Evolutionary conservation across 495 filamentous ascomycete genomes (phyloP).

Genomic region (Talaromyces adpressus): DNA sequence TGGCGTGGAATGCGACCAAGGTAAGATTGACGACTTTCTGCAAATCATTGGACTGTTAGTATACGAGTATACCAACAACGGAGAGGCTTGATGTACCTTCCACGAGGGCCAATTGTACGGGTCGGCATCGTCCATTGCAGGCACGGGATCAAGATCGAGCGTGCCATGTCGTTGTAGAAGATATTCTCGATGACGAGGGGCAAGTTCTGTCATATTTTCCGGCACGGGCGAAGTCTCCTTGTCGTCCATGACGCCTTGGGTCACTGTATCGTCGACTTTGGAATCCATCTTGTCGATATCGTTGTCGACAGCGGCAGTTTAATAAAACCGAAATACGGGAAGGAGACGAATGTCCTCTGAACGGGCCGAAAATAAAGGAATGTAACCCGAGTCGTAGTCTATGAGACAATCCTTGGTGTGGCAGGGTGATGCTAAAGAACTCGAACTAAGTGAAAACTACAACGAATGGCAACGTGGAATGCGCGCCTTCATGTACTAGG

Average conservation of each 20-base stretch:
- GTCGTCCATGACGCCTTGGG: neutral
- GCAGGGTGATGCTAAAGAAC: neutral
- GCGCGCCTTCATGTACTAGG: neutral
- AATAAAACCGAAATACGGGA: neutral
- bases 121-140: constrained; percentile 37
- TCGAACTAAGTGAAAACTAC: neutral
- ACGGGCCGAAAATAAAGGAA: neutral
- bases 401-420: neutral
- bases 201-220: neutral
- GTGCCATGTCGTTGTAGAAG: constrained; percentile 41
- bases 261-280: neutral
- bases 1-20: constrained; percentile 34
- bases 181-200: constrained; percentile 29
- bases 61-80: neutral
- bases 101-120: constrained; percentile 49
- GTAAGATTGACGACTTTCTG: constrained; percentile 34
- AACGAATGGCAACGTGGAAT: neutral
- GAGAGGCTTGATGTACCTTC: constrained; percentile 36
- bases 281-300: neutral
- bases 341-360: neutral
- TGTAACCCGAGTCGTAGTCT: neutral
- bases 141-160: constrained; percentile 44
- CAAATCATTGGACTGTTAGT: neutral
- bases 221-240: neutral
- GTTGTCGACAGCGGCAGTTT: neutral